Evolutionary conservation across 2,329 filamentous ascomycete species (phyloP), one percentile per base, ranked within the genome.

Genomic region (Penicillium sp.): DNA sequence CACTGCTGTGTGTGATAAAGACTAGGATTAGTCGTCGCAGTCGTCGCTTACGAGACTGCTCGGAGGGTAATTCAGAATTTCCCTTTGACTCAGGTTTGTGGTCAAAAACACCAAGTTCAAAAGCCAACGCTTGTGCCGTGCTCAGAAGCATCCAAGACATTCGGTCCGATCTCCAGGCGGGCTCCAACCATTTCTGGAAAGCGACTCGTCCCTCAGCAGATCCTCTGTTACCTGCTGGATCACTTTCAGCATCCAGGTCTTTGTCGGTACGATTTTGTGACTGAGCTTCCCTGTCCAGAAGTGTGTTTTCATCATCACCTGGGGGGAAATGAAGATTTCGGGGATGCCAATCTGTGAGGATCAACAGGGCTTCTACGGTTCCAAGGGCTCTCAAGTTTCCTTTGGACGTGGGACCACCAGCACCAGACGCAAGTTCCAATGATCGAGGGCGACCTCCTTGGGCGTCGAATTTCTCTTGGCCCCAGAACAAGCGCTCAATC

Each of bases 131-230:
- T 81, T 94, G 91, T 14, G 92, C 93, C 40, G 93, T 96, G 71
- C 92, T 96, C 33, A 98, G 84, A 14, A 98, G 82, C 92, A 97
- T 97, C 94, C 94, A 97, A 73, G 92, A 96, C 91, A 97, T 96
- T 57, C 93, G 90, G 71, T 97, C 94, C 65, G 90, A 92, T 69
- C 94, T 85, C 92, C 94, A 97, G 8, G 92, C 94, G 2, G 95
- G 95, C 75, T 99, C 95, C 4, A 98, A 86, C 92, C 95, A 98
- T 74, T 92, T 94, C 73, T 97, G 93, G 65, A 97, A 81, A 2
- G 80, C 95, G 30, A 93, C 84, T 74, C 91, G 89, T 10, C 92
- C 92, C 48, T 92, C 91, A 22, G 92, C 85, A n/a, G 87, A 86
- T 33, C 78, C 77, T n/a, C 78, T 79, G 52, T 74, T 73, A 55